Evolutionary conservation across 352 stramenopile species (phyloP), one percentile per base, ranked within the genome.

Genomic region (Phytophthora megakarya): DNA sequence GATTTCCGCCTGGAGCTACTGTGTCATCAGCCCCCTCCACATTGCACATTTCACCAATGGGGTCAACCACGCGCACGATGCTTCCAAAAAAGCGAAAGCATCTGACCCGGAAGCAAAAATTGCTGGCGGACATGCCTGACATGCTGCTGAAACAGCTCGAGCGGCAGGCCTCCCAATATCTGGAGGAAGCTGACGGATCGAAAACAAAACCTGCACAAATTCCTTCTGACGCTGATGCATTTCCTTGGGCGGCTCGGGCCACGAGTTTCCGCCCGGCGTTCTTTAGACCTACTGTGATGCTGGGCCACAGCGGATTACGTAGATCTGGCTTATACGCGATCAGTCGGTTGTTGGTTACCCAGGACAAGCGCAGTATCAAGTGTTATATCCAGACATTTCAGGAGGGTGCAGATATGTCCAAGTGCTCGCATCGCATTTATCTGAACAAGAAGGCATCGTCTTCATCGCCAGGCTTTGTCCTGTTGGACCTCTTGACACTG

Each of bases 301-400:
- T 87, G 11, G 81, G 71, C 48, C 68, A 80, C 42, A 75, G 74
- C 22, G 56, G 68, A n/a, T 30, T 72, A 42, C 71, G 65, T 70
- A 58, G 68, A 11, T 67, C 65, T 37, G 52, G 67, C 21, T 46
- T 89, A 8, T 71, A 85, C 39, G 64, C 56, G 12, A 53, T 88
- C 12, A 89, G 71, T 35, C 77, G 72, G 9, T 53, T 86, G 33
- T 35, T 90, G 35, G 59, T 89, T 11, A 82, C 67, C 45, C 79
- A 90, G 52, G 76, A 89, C 70, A 90, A 90, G 43, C 79, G 77
- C 59, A 85, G 66, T 35, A 56, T 88, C 55, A 86, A 83, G 67
- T 89, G 79, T 37, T 90, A 79, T 59, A 61, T 90, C 9, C 67
- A 80, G 25, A 55, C 49, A 15, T 18, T 55, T 18, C 43, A 61